These are phyloP conservation scores for Malus domestica DNA, from an alignment of 306 rosid species.

Conservation along the genomic window DNA sequence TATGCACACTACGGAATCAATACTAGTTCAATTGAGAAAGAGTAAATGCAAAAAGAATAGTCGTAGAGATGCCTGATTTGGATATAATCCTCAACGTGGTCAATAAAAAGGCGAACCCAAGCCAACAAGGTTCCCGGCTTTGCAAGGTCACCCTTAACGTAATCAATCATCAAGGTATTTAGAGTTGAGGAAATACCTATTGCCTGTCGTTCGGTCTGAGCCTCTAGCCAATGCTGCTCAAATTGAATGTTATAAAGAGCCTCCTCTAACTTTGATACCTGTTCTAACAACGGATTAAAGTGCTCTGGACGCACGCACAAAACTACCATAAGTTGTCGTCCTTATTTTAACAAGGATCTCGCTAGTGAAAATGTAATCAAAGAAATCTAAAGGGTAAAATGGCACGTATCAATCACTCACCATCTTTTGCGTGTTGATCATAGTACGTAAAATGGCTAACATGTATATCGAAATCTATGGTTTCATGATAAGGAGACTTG, in stretches of 20 bases:
- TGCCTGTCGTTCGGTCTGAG: constrained; percentile 73
- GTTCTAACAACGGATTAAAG: constrained; percentile 46
- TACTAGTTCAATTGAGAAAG: not conserved
- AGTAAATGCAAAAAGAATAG: no score
- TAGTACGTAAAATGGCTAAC: constrained; percentile 41
- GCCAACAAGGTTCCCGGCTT: no score
- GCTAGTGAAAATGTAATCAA: not conserved
- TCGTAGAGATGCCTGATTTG: no score
- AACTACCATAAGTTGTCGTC: constrained; percentile 6
- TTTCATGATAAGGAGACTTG: constrained; percentile 77
- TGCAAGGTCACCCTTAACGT: no score
- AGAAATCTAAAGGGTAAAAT: not conserved
- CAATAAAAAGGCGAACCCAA: no score
- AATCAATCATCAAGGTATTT: not conserved
- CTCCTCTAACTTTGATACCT: constrained; percentile 59
- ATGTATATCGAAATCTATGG: constrained; percentile 68
- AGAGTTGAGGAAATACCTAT: constrained; percentile 28
- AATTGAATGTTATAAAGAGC: constrained; percentile 73
- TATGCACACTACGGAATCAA: not conserved
- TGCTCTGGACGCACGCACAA: constrained; percentile 43
- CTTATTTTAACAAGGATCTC: not conserved
- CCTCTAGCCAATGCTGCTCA: constrained; percentile 86
- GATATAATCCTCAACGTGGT: no score
- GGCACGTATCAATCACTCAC: constrained; percentile 16
- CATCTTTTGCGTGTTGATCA: constrained; percentile 58